These are phyloP conservation scores for Aspergillus taichungensis DNA, from an alignment of 495 filamentous ascomycete species.

Conservation along the genomic window DNA sequence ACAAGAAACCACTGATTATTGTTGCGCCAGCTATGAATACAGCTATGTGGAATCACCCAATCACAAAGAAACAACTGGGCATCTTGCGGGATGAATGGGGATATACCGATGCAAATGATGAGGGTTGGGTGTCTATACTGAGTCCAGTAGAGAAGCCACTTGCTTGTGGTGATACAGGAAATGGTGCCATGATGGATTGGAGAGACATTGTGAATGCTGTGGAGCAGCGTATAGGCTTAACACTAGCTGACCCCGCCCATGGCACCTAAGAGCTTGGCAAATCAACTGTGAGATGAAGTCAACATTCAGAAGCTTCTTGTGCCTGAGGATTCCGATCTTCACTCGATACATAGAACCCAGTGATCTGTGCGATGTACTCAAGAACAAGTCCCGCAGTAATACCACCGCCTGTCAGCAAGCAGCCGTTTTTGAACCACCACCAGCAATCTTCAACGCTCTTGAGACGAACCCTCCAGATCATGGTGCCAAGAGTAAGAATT, in stretches of 20 bases:
- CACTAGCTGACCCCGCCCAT: too few species aligned
- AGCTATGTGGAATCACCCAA: slow-evolving; percentile 82
- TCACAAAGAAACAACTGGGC: slow-evolving; percentile 63
- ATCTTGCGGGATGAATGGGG: slow-evolving; percentile 68
- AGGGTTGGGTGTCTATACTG: slow-evolving; percentile 71
- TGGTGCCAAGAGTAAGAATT: slow-evolving; percentile 61
- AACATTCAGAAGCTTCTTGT: neutral
- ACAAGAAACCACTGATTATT: slow-evolving; percentile 21
- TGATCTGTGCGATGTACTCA: slow-evolving; percentile 46
- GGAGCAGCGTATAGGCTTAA: slow-evolving; percentile 24
- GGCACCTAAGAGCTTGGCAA: neutral
- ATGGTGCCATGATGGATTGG: slow-evolving; percentile 74
- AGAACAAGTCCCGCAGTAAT: slow-evolving; percentile 53
- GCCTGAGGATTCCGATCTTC: neutral
- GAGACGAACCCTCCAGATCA: slow-evolving; percentile 83
- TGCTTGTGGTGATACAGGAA: slow-evolving; percentile 74
- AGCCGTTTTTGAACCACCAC: slow-evolving; percentile 90
- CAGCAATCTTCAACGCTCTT: slow-evolving; percentile 82
- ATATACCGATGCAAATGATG: slow-evolving; percentile 24
- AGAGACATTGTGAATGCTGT: slow-evolving; percentile 58
- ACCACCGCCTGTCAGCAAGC: slow-evolving; percentile 58
- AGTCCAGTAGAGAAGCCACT: slow-evolving; percentile 59
- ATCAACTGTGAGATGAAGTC: neutral
- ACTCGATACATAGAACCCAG: slow-evolving; percentile 20
- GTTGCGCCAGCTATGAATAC: slow-evolving; percentile 69